These are phyloP conservation scores for Eimeria praecox DNA, from an alignment of 169 alveolate genomes.

Conservation along the genomic window DNA sequence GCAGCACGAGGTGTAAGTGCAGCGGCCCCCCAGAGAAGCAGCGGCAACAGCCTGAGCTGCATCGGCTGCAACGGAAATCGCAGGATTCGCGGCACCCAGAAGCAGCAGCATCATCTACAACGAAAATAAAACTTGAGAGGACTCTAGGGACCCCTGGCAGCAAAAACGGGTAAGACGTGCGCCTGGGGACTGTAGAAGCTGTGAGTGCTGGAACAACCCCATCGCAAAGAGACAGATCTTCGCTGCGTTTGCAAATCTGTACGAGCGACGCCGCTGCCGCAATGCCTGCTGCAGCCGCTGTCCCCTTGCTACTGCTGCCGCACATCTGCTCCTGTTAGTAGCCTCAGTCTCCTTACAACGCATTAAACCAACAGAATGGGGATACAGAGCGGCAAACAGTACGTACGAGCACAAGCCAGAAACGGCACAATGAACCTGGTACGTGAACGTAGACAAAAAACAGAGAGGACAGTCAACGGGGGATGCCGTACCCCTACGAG, in stretches of 20 bases:
- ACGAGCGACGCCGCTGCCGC: background rate
- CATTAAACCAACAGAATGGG: background rate
- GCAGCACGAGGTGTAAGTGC: background rate
- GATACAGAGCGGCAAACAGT: background rate
- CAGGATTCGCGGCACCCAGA: background rate
- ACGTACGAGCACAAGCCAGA: too few relatives aligned
- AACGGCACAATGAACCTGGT: too few relatives aligned
- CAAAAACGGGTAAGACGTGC: background rate
- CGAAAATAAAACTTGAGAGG: too few relatives aligned
- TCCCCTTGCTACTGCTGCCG: background rate
- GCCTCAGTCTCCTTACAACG: background rate
- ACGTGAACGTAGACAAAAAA: too few relatives aligned
- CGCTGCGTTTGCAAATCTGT: too few relatives aligned
- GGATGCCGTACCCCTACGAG: too few relatives aligned
- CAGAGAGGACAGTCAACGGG: too few relatives aligned
- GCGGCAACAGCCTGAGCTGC: background rate
- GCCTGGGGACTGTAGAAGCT: too few relatives aligned
- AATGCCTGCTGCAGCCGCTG: background rate
- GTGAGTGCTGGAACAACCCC: too few relatives aligned
- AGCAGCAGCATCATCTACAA: background rate
- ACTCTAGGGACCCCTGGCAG: background rate
- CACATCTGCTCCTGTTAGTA: background rate
- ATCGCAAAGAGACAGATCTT: too few relatives aligned
- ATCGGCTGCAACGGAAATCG: background rate
- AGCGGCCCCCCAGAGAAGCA: background rate